Evolutionary conservation across 140 eudicot genomes (phyloP).

Genomic region (Senecio squalidus): DNA sequence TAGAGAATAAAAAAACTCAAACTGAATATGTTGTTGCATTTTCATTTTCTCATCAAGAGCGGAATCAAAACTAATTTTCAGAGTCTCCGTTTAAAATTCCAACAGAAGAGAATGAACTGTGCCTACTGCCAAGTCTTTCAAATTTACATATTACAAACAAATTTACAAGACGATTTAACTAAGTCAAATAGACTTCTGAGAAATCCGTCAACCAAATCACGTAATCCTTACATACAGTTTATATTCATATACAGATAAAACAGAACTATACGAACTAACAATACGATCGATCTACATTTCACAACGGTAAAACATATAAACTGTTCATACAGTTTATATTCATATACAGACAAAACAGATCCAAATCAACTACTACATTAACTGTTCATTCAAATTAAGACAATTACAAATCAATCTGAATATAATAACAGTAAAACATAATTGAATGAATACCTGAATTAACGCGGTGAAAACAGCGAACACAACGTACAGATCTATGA

Average conservation of each 20-base stretch:
- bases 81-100: not conserved
- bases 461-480: slow-evolving; percentile 77
- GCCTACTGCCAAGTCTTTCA: too few relatives aligned
- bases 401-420: too few relatives aligned
- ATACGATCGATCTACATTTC: too few relatives aligned
- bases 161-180: not conserved
- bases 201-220: not conserved
- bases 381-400: too few relatives aligned
- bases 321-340: too few relatives aligned
- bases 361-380: too few relatives aligned
- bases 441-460: slow-evolving; percentile 93
- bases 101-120: too few relatives aligned
- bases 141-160: not conserved
- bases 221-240: not conserved
- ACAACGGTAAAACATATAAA: too few relatives aligned
- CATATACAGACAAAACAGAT: too few relatives aligned
- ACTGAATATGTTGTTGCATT: slow-evolving; percentile 1
- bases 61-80: not conserved
- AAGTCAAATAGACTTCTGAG: not conserved
- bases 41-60: not conserved
- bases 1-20: too few relatives aligned
- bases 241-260: not conserved
- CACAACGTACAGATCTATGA: slow-evolving; percentile 82
- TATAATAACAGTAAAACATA: too few relatives aligned
- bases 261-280: too few relatives aligned